phyloP scores from a whole-genome alignment of 768 basidiomycete species.

The Lactarius vividus region DNA sequence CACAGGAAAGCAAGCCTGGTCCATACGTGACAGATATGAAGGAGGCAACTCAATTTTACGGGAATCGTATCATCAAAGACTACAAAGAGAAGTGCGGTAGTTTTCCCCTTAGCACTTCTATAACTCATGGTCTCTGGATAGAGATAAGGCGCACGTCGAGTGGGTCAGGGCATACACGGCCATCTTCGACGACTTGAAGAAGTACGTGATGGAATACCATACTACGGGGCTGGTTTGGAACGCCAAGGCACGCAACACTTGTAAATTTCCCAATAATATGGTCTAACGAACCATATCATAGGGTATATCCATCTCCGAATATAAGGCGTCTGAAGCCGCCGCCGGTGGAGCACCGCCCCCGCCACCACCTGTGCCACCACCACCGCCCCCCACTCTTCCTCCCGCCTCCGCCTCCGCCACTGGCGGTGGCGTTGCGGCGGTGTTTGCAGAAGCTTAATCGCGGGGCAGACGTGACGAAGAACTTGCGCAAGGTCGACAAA shows the following conservation, averaged over 20 bases:
- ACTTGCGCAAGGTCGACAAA: slow-evolving; percentile 89
- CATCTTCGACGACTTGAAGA: slow-evolving; percentile 73
- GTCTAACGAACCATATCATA: slow-evolving; percentile 29
- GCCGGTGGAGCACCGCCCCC: slow-evolving; percentile 50
- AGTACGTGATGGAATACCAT: slow-evolving; percentile 83
- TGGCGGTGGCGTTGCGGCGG: slow-evolving; percentile 63
- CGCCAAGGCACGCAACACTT: slow-evolving; percentile 48
- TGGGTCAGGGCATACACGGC: slow-evolving; percentile 77
- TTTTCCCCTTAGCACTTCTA: not conserved
- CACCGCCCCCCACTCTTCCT: slow-evolving; percentile 40
- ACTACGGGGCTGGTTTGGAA: slow-evolving; percentile 91
- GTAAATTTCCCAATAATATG: not conserved
- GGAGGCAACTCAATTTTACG: slow-evolving; percentile 84
- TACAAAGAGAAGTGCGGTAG: slow-evolving; percentile 82
- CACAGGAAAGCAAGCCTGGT: slow-evolving; percentile 71
- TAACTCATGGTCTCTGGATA: slow-evolving; percentile 35
- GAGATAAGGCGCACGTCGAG: slow-evolving; percentile 82
- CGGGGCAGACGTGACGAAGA: slow-evolving; percentile 86
- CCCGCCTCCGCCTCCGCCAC: slow-evolving; percentile 34
- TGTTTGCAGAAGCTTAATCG: slow-evolving; percentile 92
- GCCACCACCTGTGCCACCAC: slow-evolving; percentile 38
- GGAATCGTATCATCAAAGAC: slow-evolving; percentile 86
- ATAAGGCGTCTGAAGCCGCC: slow-evolving; percentile 40
- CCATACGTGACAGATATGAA: slow-evolving; percentile 79
- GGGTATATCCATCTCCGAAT: slow-evolving; percentile 60